Evolutionary conservation across 768 basidiomycete species (phyloP), one percentile per base, ranked within the genome.

Genomic region (Daedaleopsis nitida): DNA sequence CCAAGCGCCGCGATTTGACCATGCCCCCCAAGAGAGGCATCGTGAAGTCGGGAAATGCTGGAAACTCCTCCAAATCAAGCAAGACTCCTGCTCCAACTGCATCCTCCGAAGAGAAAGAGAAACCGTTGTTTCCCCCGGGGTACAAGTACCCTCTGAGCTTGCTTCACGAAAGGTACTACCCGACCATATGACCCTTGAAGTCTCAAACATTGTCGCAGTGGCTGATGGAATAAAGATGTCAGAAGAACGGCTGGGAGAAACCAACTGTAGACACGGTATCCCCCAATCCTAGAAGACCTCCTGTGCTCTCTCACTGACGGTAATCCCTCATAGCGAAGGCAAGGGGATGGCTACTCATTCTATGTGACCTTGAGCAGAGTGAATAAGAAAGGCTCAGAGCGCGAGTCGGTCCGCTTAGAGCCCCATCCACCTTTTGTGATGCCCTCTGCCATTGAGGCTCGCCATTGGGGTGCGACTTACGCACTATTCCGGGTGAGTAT

Each of bases 401-500:
- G 74, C 56, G 91, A 94, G 68, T 81, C 76, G 5, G 87, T 94
- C 16, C 80, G 84, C 49, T 74, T 97, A 64, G 85, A 86, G 62
- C 89, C 94, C 6, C 84, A 89, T 69, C 89, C 91, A 1, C 82
- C 87, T 7, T 83, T 91, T 65, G 75, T 82, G 48, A 79, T 85
- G 62, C 79, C 83, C 2, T 86, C 87, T n/a, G 81, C 86, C 8
- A 70, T 88, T 23, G 92, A 96, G 74, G 94, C 94, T 32, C 89
- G 88, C 57, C 95, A 97, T 70, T 95, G 91, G 88, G 94, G 88
- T 42, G 94, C 94, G 16, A 89, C 88, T 3, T 94, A 91, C 67
- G 91, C 91, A 43, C 75, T 96, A 55, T 91, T 94, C 73, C 86
- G 94, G 67, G 93, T 95, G 75, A 76, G 89, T 86, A 24, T 34